Base-by-base conservation (phyloP, 2,329 filamentous ascomycete genomes). In the Orbilia quercus region DNA sequence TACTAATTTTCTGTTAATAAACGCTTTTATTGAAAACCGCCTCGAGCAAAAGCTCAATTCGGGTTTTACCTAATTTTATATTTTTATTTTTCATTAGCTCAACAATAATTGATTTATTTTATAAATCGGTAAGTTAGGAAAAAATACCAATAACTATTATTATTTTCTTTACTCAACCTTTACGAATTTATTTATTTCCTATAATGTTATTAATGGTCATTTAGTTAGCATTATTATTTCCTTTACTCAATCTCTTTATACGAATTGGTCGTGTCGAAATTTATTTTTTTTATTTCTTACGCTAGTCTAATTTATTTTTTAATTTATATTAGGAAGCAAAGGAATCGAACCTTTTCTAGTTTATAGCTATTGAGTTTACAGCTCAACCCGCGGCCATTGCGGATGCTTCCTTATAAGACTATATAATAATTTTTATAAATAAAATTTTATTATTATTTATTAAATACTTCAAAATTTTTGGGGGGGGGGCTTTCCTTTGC, bases 1-100 rank as follows among this genome's bases (percentile, higher is more conserved):
- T 55, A 48, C 54, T 44, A 60, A 75, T 71, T 57, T 67, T 63
- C 42, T 55, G 44, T 58, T 74, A 47, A 45, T 50, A 74, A 75
- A 44, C 34, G 25, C 25, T 51, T 51, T 59, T 74, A 62, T 54
- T 40, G 62, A 55, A 60, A 31, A 31, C 28, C 44, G n/a, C 11
- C 12, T 11, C 22, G 22, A 48, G 44, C 44, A 48, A 48, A 48
- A n/a, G 16, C 16, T 48, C 16, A 48, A 48, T 48, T 48, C 16
- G 20, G 44, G 20, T 48, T 48, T 48, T 48, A 25, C 44, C 20
- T 48, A 48, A 48, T 22, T 48, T 48, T 48, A 48, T 48, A 48
- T 48, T 48, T 48, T 48, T 48, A 48, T 48, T 48, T 48, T 48
- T 18, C 20, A 48, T 48, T 20, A 23, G 44, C 16, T 48, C 44